Evolutionary conservation across 1,139 yeast species (phyloP).

Genomic region (Candida frijolesensis): DNA sequence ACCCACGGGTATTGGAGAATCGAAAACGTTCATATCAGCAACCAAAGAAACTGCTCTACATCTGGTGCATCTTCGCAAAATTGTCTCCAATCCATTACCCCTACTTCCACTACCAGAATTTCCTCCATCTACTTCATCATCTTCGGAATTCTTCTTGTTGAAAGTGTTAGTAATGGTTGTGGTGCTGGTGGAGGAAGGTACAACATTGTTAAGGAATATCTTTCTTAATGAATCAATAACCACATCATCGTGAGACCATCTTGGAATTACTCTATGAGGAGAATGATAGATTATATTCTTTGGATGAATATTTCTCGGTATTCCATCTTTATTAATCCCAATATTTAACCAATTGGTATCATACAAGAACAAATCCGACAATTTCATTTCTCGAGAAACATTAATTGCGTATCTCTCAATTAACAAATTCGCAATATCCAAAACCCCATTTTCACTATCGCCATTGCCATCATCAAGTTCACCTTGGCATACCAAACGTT

Average conservation of each 20-base stretch:
- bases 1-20: constrained; percentile 39
- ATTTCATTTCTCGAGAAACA: constrained; percentile 42
- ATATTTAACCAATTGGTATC: constrained; percentile 72
- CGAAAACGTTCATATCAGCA: constrained; percentile 48
- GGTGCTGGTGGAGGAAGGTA: background rate
- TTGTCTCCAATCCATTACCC: constrained; percentile 9
- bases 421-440: constrained; percentile 30
- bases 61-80: constrained; percentile 59
- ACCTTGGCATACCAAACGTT: constrained; percentile 67
- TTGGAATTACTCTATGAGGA: constrained; percentile 18
- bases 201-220: constrained; percentile 25
- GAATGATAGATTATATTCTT: constrained; percentile 8
- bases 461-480: constrained; percentile 44
- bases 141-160: no score
- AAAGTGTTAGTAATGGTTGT: no score
- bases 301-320: constrained; percentile 5
- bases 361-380: constrained; percentile 61
- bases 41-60: constrained; percentile 65
- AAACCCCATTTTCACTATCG: constrained; percentile 19
- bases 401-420: constrained; percentile 36
- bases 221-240: constrained; percentile 49
- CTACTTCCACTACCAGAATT: no score
- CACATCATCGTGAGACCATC: constrained; percentile 17
- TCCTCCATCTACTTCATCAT: constrained; percentile 1
- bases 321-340: constrained; percentile 26